Conservation (phyloP, 2,329 filamentous ascomycete species). For the Xylariaceae sp. region DNA sequence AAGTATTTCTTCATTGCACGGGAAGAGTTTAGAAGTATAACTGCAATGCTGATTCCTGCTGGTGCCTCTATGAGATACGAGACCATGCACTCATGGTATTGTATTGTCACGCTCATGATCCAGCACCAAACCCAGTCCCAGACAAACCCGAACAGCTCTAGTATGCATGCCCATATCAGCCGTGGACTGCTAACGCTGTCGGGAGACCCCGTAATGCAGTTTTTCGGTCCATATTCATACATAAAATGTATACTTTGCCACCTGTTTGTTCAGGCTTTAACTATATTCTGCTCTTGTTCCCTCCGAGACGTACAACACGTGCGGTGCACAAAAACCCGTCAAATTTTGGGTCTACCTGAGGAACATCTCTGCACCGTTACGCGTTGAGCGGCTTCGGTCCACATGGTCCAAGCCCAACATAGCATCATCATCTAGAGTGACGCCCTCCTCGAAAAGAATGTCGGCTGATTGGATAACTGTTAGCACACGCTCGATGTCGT, state of each 20-base stretch:
- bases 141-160: too few relatives aligned
- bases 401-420: constrained; percentile 63
- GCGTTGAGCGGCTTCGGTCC: constrained; percentile 54
- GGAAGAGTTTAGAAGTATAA: too few relatives aligned
- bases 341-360: constrained; percentile 34
- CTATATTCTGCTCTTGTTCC: neutral
- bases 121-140: too few relatives aligned
- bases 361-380: constrained; percentile 63
- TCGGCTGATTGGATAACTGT: constrained; percentile 45
- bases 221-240: neutral
- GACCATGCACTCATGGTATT: too few relatives aligned
- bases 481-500: constrained; percentile 17
- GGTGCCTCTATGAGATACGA: too few relatives aligned
- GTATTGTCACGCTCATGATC: too few relatives aligned
- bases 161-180: too few relatives aligned
- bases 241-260: neutral
- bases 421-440: constrained; percentile 53
- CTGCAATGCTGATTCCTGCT: too few relatives aligned
- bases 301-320: neutral
- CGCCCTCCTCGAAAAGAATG: constrained; percentile 49
- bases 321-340: neutral
- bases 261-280: neutral
- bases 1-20: too few relatives aligned
- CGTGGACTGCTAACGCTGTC: too few relatives aligned
- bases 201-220: too few relatives aligned